Conservation (phyloP, 78 protist species). For the Thecamonas trahens region DNA sequence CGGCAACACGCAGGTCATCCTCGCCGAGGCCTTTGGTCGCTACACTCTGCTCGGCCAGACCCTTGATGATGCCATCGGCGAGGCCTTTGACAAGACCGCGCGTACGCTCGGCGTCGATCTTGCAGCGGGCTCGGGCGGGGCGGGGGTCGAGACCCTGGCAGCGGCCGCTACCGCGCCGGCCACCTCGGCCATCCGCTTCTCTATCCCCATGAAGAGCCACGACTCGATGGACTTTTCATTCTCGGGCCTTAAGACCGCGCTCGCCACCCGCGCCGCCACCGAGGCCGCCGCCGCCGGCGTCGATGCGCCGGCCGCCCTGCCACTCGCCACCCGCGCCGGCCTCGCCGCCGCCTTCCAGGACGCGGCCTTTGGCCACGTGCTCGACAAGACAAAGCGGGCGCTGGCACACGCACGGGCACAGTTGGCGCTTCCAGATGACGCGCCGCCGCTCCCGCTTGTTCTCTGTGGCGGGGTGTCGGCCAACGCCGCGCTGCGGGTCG, state of each 20-base stretch:
- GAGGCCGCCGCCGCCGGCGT: no score
- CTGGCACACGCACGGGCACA: no score
- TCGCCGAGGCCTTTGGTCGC: slow-evolving; percentile 37
- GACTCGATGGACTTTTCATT: slow-evolving; percentile 59
- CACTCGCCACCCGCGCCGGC: no score
- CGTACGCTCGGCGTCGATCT: neutral
- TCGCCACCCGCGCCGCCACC: neutral
- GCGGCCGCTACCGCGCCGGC: no score
- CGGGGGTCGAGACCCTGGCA: neutral
- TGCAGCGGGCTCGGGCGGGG: neutral
- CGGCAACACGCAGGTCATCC: slow-evolving; percentile 61
- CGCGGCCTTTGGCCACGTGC: slow-evolving; percentile 37
- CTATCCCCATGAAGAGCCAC: no score
- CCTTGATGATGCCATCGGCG: slow-evolving; percentile 78
- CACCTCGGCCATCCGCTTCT: no score
- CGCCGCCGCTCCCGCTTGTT: slow-evolving; percentile 19
- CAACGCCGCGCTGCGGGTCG: slow-evolving; percentile 27
- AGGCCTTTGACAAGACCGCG: slow-evolving; percentile 63
- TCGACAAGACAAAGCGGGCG: slow-evolving; percentile 20
- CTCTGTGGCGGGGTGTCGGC: slow-evolving; percentile 66
- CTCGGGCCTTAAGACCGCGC: slow-evolving; percentile 35
- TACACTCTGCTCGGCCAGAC: slow-evolving; percentile 57
- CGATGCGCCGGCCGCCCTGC: no score
- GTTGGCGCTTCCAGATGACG: no score
- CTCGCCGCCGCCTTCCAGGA: slow-evolving; percentile 62